These are phyloP conservation scores for Solanum pinnatisectum DNA, from an alignment of 257 asterid species.

Conservation along the genomic window DNA sequence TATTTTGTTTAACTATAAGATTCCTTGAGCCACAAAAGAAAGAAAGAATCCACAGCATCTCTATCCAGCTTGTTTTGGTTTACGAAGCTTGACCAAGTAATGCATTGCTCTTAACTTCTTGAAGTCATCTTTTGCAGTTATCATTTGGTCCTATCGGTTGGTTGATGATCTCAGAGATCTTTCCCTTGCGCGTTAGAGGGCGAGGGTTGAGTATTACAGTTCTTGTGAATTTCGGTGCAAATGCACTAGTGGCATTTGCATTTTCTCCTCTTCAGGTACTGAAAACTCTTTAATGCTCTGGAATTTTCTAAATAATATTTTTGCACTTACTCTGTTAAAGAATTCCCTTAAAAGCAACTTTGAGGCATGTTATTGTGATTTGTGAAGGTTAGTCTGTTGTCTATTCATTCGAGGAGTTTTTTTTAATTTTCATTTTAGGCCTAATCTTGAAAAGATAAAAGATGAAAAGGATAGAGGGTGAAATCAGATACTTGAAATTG, in stretches of 20 bases:
- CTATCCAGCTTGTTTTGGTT: not conserved
- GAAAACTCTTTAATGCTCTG: not conserved
- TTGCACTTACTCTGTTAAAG: not conserved
- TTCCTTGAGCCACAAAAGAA: not conserved
- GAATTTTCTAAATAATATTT: not conserved
- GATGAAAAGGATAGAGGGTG: not conserved
- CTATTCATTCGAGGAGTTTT: not conserved
- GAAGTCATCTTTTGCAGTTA: conserved; percentile 38
- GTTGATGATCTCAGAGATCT: conserved; percentile 92
- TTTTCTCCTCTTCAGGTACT: conserved; percentile 85
- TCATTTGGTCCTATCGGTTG: conserved; percentile 99
- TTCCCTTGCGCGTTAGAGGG: conserved; percentile 87
- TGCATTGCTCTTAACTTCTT: not conserved
- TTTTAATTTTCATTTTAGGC: not conserved
- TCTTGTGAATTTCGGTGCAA: conserved; percentile 76
- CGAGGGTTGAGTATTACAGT: conserved; percentile 87
- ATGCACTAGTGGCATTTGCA: conserved; percentile 86
- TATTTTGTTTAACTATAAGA: not conserved
- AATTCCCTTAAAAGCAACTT: not conserved
- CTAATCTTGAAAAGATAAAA: not conserved
- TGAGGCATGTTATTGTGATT: not conserved
- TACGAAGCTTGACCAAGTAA: not conserved
- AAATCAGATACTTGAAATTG: not conserved
- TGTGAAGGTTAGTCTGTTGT: not conserved
- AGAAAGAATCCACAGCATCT: not conserved